Evolutionary conservation across 1,284 basidiomycete genomes (phyloP).

Genomic region (Papiliotrema flavescens): DNA sequence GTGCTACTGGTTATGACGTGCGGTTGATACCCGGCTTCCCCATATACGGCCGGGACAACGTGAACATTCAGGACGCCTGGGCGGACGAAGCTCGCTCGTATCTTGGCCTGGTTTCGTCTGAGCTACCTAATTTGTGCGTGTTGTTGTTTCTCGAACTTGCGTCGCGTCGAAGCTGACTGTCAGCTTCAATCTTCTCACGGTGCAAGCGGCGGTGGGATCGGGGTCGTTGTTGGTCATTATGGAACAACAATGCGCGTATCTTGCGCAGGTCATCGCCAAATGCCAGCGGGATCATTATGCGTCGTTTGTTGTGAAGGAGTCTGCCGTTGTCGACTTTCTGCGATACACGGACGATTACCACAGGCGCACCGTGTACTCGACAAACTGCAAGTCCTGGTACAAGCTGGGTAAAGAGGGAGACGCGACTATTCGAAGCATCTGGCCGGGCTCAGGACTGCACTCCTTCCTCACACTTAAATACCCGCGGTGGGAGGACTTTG

Average conservation of each 20-base stretch:
- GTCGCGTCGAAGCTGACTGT: neutral
- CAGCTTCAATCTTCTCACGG: neutral
- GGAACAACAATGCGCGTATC: neutral
- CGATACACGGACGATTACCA: neutral
- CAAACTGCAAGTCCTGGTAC: neutral
- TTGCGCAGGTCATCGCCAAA: neutral
- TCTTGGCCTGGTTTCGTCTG: neutral
- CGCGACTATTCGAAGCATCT: neutral
- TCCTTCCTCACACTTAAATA: neutral
- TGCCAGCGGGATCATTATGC: neutral
- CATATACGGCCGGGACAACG: neutral
- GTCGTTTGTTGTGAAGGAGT: neutral
- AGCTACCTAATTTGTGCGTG: neutral
- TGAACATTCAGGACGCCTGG: neutral
- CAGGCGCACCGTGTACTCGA: neutral
- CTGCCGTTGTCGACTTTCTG: neutral
- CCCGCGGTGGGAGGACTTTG: neutral
- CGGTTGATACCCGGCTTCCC: neutral
- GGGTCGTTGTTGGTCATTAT: neutral
- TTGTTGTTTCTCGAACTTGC: too few relatives aligned
- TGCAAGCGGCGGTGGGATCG: neutral
- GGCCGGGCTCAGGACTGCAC: neutral
- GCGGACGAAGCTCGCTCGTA: neutral
- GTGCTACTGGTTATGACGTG: slow-evolving; percentile 52
- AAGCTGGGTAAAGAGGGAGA: neutral